phyloP scores from a whole-genome alignment of 495 filamentous ascomycete genomes.

The Pyrenula massariospora region DNA sequence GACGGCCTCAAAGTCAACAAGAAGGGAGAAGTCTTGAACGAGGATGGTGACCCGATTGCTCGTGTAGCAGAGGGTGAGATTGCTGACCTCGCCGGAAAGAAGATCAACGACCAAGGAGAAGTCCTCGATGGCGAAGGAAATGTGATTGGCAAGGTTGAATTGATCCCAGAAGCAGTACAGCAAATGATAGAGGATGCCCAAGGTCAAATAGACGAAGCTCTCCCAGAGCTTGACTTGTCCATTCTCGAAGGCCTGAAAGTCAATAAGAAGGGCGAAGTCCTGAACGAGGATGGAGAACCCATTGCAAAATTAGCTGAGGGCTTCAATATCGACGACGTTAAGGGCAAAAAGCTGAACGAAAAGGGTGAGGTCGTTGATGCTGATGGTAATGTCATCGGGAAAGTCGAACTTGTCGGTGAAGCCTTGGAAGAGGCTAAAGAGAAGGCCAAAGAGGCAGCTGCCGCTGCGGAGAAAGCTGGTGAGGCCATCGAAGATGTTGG shows the following conservation, averaged over 20 bases:
- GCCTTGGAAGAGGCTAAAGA: constrained; percentile 18
- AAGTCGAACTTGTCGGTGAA: constrained; percentile 16
- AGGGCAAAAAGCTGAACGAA: constrained; percentile 40
- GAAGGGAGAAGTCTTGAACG: constrained; percentile 48
- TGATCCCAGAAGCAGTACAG: constrained; percentile 14
- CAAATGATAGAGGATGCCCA: constrained; percentile 19
- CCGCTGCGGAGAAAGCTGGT: constrained; percentile 19
- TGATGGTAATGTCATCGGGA: constrained; percentile 25
- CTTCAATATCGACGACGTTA: constrained; percentile 30
- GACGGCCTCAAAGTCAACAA: constrained; percentile 56
- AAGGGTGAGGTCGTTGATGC: constrained; percentile 34
- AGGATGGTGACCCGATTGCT: constrained; percentile 35
- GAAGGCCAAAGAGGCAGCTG: constrained; percentile 18
- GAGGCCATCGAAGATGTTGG: constrained; percentile 14
- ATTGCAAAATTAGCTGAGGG: constrained; percentile 34
- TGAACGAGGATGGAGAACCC: constrained; percentile 39
- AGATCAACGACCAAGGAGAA: constrained; percentile 35
- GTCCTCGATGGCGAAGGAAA: constrained; percentile 22
- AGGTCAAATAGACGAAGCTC: constrained; percentile 22
- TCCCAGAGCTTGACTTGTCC: constrained; percentile 38
- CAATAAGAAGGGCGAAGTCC: constrained; percentile 62
- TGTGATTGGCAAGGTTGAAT: constrained; percentile 20
- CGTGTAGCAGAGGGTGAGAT: constrained; percentile 29
- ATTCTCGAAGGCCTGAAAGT: constrained; percentile 51
- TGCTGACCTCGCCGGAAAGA: constrained; percentile 28